These are phyloP conservation scores for Marasmius sp. DNA, from an alignment of 1,284 basidiomycete species.

Conservation along the genomic window DNA sequence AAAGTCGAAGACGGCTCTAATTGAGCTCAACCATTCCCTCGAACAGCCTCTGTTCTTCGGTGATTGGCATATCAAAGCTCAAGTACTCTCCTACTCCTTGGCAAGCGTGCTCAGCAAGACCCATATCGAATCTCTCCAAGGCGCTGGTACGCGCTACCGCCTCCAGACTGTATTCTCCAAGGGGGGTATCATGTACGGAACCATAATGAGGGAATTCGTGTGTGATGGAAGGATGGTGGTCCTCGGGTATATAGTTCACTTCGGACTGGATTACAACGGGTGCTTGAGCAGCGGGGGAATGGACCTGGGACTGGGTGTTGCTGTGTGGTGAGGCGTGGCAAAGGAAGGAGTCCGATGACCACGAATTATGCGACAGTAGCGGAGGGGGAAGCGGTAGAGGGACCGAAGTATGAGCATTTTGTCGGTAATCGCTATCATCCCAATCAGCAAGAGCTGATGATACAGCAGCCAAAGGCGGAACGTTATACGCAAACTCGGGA, in stretches of 20 bases:
- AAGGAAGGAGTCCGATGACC: not conserved
- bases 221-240: constrained; percentile 11
- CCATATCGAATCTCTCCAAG: not conserved
- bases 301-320: constrained; percentile 28
- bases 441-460: constrained; percentile 32
- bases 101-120: not conserved
- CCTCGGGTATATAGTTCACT: constrained; percentile 38
- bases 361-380: not conserved
- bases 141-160: not conserved
- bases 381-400: not conserved
- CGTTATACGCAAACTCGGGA: not conserved
- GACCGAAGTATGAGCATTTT: not conserved
- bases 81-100: not conserved
- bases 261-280: constrained; percentile 17
- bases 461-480: constrained; percentile 28
- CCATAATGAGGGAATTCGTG: not conserved
- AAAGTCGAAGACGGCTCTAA: not conserved
- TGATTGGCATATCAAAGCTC: not conserved
- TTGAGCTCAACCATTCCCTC: not conserved
- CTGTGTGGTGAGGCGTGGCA: constrained; percentile 24
- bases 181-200: not conserved
- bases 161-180: not conserved
- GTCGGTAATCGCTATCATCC: constrained; percentile 19
- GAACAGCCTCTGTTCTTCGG: not conserved
- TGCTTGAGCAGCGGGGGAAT: constrained; percentile 35